Conservation (phyloP, 1,139 yeast species). For the Saccharomyces hybrid region DNA sequence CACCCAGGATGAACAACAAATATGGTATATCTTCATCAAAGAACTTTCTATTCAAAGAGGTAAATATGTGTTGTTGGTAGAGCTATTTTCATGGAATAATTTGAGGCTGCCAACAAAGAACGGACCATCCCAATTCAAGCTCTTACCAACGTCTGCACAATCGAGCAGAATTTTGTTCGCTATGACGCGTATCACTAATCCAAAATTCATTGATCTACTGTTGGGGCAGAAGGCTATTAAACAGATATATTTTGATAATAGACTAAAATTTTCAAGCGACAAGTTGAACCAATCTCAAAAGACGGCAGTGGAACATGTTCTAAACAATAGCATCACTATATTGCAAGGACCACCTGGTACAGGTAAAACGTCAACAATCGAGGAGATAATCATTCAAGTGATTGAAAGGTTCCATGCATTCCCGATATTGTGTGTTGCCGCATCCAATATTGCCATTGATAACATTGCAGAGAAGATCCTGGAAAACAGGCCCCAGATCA, state of each 20-base stretch:
- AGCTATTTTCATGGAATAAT: slow-evolving; percentile 51
- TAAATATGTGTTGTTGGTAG: slow-evolving; percentile 41
- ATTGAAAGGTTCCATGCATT: slow-evolving; percentile 47
- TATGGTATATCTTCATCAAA: slow-evolving; percentile 43
- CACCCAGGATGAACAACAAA: slow-evolving; percentile 32
- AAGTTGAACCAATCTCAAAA: slow-evolving; percentile 58
- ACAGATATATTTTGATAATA: slow-evolving; percentile 51
- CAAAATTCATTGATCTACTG: slow-evolving; percentile 49
- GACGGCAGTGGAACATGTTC: slow-evolving; percentile 57
- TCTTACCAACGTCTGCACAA: slow-evolving; percentile 60
- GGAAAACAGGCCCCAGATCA: slow-evolving; percentile 39
- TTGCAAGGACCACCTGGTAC: slow-evolving; percentile 67
- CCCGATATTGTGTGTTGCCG: slow-evolving; percentile 68
- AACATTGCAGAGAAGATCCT: slow-evolving; percentile 65
- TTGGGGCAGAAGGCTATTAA: slow-evolving; percentile 54
- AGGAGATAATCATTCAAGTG: slow-evolving; percentile 57
- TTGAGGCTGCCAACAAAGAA: slow-evolving; percentile 40
- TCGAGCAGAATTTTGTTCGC: slow-evolving; percentile 56
- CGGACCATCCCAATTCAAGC: slow-evolving; percentile 41
- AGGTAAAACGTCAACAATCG: slow-evolving; percentile 59
- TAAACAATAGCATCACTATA: slow-evolving; percentile 59
- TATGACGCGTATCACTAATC: slow-evolving; percentile 52
- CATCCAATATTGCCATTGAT: slow-evolving; percentile 69
- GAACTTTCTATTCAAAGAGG: slow-evolving; percentile 33
- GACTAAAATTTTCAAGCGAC: slow-evolving; percentile 42